Base-by-base conservation (phyloP, 164 flowering plant species). In the Hamamelis virginiana region DNA sequence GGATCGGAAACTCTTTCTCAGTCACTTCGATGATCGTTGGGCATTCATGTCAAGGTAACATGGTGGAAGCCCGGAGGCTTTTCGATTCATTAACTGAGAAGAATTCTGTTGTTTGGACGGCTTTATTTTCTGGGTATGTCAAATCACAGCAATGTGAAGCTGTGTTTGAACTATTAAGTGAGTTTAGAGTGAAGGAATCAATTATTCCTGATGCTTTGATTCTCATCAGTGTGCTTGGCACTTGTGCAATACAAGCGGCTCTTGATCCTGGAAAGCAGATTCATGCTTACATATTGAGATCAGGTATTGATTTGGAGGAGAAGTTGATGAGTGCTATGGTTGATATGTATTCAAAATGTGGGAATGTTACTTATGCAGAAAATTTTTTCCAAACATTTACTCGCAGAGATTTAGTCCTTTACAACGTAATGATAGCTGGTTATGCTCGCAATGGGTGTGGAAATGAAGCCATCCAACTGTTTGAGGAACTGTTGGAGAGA, bases 291-390 rank as follows among this genome's bases (percentile, higher is more conserved):
- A 59, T 81, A 8, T 56, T 87, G 70, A 80, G 98, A 73, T 73
- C 33, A 50, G 74, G 81, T 22, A 68, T 89, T 50, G 66, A 80
- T 58, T 69, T 80, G 74, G 92, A 87, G 26, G 76, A 74, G 65
- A 91, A 86, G 70, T 26, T 92, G 69, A 55, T 70, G 11, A 86
- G 81, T 74, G 78, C 91, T 22, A 53, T 90, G 60, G 74, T 90
- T 51, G 97, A 91, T 67, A 94, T 89, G 94, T 91, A 94, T 63
- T 82, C 92, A 22, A 94, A 94, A 73, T 89, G 92, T 76, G 97
- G 96, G n/a, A 72, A 78, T 57, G 64, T 90, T 46, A 50, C 28
- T 19, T 86, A 83, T 68, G 91, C 96, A 28, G 84, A 84, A 72
- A 83, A 75, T 38, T 41, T 86, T 25, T 94, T 91, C 62, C 53